These are phyloP conservation scores for Blastobotrys elegans DNA, from an alignment of 1,139 yeast genomes.

Conservation along the genomic window DNA sequence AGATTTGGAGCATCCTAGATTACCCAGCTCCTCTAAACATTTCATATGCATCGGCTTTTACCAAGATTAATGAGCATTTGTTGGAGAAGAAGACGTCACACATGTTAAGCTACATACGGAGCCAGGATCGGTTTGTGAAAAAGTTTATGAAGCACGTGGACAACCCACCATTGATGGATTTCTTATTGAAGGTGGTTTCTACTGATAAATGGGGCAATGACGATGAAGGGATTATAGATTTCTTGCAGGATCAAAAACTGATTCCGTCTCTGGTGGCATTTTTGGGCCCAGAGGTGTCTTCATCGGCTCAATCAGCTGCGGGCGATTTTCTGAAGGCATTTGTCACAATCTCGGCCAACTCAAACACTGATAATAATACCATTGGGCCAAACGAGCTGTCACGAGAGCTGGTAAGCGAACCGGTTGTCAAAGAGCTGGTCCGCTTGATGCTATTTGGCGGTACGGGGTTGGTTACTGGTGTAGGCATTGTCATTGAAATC, in stretches of 20 bases:
- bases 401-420: constrained; percentile 76
- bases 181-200: constrained; percentile 66
- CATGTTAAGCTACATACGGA: constrained; percentile 65
- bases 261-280: constrained; percentile 56
- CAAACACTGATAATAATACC: constrained; percentile 73
- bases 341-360: constrained; percentile 91
- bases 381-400: constrained; percentile 96
- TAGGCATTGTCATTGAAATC: constrained; percentile 90
- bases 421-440: constrained; percentile 61
- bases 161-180: constrained; percentile 84
- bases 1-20: constrained; percentile 77
- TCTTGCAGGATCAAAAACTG: constrained; percentile 58
- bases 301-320: constrained; percentile 84
- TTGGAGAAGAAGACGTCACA: constrained; percentile 87
- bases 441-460: constrained; percentile 89
- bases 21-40: constrained; percentile 61
- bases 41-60: constrained; percentile 77
- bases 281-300: constrained; percentile 50
- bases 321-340: constrained; percentile 94
- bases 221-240: constrained; percentile 71
- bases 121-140: constrained; percentile 58
- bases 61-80: constrained; percentile 90
- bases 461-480: constrained; percentile 89
- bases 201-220: constrained; percentile 69
- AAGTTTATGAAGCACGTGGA: constrained; percentile 74